phyloP scores from a whole-genome alignment of 257 asterid genomes.

The Fraxinus anomala region DNA sequence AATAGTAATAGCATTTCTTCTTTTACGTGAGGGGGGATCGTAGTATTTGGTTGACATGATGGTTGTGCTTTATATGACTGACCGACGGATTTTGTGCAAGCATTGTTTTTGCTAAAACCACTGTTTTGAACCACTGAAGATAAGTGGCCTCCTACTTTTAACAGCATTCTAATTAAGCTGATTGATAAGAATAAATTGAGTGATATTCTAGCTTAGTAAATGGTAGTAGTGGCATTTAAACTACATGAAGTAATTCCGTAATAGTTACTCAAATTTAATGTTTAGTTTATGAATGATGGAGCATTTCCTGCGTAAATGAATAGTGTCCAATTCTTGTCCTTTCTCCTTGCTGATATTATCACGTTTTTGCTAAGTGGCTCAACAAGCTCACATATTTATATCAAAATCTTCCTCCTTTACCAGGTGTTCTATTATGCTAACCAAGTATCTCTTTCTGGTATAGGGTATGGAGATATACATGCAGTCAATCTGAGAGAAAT shows the following conservation, averaged over 20 bases:
- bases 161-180: neutral
- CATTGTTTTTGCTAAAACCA: neutral
- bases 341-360: neutral
- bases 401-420: neutral
- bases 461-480: conserved; percentile 98
- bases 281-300: neutral
- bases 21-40: neutral
- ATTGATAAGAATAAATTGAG: neutral
- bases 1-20: too few species aligned
- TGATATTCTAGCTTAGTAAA: neutral
- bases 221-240: neutral
- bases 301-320: neutral
- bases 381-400: neutral
- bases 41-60: neutral
- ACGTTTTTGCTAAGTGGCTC: neutral
- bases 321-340: neutral
- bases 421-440: neutral
- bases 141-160: neutral
- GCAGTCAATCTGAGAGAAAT: conserved; percentile 93
- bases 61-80: neutral
- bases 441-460: conserved; percentile 9
- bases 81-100: neutral
- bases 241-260: neutral
- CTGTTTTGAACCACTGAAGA: neutral
- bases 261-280: neutral